These are phyloP conservation scores for Trichophyton equinum DNA, from an alignment of 2,329 filamentous ascomycete genomes.

Conservation along the genomic window DNA sequence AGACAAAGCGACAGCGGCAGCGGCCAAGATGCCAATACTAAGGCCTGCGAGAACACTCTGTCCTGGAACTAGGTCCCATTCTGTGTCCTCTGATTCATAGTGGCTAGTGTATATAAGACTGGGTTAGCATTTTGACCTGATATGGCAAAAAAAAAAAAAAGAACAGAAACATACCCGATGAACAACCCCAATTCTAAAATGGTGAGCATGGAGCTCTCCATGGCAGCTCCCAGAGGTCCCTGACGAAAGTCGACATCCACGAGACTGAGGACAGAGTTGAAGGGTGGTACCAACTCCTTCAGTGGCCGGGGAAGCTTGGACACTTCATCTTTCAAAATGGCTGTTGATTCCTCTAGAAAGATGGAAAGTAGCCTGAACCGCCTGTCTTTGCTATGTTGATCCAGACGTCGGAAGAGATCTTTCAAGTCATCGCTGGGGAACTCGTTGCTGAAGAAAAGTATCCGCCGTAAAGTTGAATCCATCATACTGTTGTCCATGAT, in stretches of 20 bases:
- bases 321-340: slow-evolving; percentile 30
- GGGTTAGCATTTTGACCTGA: background rate
- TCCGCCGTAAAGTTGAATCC: background rate
- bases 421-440: slow-evolving; percentile 36
- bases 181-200: slow-evolving; percentile 31
- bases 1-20: slow-evolving; percentile 33
- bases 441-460: slow-evolving; percentile 38
- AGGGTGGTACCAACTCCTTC: slow-evolving; percentile 13
- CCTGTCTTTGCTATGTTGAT: slow-evolving; percentile 30
- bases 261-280: slow-evolving; percentile 15
- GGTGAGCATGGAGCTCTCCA: slow-evolving; percentile 36
- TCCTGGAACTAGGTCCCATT: background rate
- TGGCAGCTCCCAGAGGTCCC: slow-evolving; percentile 32
- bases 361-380: slow-evolving; percentile 25
- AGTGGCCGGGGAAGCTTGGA: background rate
- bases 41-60: slow-evolving; percentile 29
- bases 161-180: slow-evolving; percentile 31
- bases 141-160: background rate
- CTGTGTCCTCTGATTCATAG: background rate
- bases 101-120: background rate
- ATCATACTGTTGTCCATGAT: background rate
- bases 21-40: slow-evolving; percentile 35
- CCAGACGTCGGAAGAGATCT: slow-evolving; percentile 29
- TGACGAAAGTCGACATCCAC: slow-evolving; percentile 21
- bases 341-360: slow-evolving; percentile 34